Evolutionary conservation across 1,284 basidiomycete genomes (phyloP).

Genomic region (Phellopilus nigrolimitatus): DNA sequence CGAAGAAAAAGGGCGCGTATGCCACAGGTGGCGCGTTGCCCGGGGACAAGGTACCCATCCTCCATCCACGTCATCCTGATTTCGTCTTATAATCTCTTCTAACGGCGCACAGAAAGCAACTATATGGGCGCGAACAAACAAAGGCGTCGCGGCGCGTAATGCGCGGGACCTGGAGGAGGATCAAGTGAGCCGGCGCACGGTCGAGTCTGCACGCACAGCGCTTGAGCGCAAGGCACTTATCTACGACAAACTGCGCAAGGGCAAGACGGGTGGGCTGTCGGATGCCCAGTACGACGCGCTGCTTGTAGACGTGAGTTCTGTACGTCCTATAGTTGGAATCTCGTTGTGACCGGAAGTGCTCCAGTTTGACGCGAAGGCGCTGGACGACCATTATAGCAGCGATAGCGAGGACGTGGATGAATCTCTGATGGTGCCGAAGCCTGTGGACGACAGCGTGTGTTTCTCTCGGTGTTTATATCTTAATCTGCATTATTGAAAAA

Average conservation of each 20-base stretch:
- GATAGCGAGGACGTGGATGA: conserved; percentile 75
- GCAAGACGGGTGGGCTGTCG: conserved; percentile 74
- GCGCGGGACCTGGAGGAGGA: conserved; percentile 64
- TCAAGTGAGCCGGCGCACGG: conserved; percentile 56
- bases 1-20: conserved; percentile 55
- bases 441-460: conserved; percentile 33
- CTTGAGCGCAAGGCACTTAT: conserved; percentile 78
- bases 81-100: background rate
- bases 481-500: background rate
- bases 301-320: conserved; percentile 73
- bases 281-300: conserved; percentile 74
- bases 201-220: conserved; percentile 61
- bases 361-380: conserved; percentile 70
- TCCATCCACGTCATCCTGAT: background rate
- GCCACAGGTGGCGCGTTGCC: conserved; percentile 52
- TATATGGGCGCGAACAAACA: conserved; percentile 67
- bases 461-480: background rate
- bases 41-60: conserved; percentile 55
- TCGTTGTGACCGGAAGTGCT: background rate
- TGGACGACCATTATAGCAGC: conserved; percentile 49
- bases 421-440: conserved; percentile 53
- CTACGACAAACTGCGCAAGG: conserved; percentile 77
- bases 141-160: conserved; percentile 59
- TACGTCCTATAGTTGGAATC: conserved; percentile 1
- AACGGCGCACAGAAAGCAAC: conserved; percentile 53